Conservation (phyloP, 495 filamentous ascomycete genomes). For the Penicillium paradoxum region DNA sequence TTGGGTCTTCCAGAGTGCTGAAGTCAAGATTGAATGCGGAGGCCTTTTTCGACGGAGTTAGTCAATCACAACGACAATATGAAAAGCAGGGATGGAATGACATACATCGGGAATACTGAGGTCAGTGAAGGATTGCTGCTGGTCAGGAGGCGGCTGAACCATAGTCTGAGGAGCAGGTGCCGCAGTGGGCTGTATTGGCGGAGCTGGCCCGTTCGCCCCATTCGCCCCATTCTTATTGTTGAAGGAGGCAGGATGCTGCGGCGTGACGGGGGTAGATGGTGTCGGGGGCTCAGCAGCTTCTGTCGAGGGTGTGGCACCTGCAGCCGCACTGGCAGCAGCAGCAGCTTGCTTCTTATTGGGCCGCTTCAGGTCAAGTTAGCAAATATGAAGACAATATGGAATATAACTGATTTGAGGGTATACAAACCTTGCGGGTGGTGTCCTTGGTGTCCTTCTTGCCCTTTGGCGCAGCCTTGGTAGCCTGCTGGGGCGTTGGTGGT, state of each 20-base stretch:
- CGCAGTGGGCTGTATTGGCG: constrained; percentile 35
- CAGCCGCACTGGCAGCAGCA: constrained; percentile 52
- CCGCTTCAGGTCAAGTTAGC: constrained; percentile 21
- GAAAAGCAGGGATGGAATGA: constrained; percentile 4
- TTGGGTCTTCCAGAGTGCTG: constrained; percentile 51
- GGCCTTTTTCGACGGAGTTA: constrained; percentile 16
- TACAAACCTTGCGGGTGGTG: constrained; percentile 67
- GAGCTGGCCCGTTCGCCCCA: constrained; percentile 45
- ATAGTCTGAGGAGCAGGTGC: constrained; percentile 39
- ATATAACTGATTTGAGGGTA: constrained; percentile 11
- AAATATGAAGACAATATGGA: neutral
- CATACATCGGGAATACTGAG: constrained; percentile 41
- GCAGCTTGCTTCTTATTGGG: constrained; percentile 60
- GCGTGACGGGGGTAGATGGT: constrained; percentile 80
- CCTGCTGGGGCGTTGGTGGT: constrained; percentile 80
- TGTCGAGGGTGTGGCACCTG: constrained; percentile 64
- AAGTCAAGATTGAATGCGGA: constrained; percentile 56
- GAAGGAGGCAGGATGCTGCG: constrained; percentile 64
- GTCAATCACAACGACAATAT: constrained; percentile 27
- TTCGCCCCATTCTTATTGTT: constrained; percentile 50
- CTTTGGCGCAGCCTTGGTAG: constrained; percentile 75
- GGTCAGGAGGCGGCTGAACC: constrained; percentile 44
- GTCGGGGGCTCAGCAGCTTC: constrained; percentile 69
- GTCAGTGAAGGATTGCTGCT: constrained; percentile 35
- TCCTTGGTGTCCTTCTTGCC: constrained; percentile 71